Base-by-base conservation (phyloP, 176 grass and related monocot genomes). In the Elymus sibiricus region DNA sequence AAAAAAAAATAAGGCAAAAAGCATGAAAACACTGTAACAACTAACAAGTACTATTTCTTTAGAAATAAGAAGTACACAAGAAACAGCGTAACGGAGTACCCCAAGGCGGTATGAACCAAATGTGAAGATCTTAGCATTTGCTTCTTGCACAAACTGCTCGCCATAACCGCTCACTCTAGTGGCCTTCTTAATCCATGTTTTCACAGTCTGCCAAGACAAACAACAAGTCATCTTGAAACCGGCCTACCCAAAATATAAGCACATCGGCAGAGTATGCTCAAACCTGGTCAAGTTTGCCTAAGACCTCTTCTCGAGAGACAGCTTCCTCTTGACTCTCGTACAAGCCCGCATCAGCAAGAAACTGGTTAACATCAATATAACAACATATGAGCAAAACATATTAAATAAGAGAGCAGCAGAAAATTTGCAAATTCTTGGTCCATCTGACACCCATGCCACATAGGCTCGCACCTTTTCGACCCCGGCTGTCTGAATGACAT, bases 41-140 rank as follows among this genome's bases (percentile, higher is more conserved):
- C 58, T 70, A n/a, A 70, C 34, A 6, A 64, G 53, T 32, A 29
- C 29, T 29, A 56, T 56, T 88, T 61, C 39, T 34, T 61, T 62
- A 68, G 38, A 61, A 47, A 74, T 24, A 44, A 13, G 74, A 46
- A 62, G 27, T 64, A 70, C 7, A 17, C 14, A 25, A 43, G 37
- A 86, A 83, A 38, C 5, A 62, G 27, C 31, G 61, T 72, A 39
- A 21, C 27, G 35, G 47, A 95, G 58, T 92, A 98, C 96, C 89
- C 96, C 93, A 72, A 98, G 92, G 43, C 93, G 91, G 47, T 98
- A 98, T 91, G 96, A 98, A 81, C 96, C 96, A 77, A 98, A 98
- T 25, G 96, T 98, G 80, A 98, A 98, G 83, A 95, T 98, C 79
- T 95, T 98, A 4, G 93, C 93, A 66, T 95, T 95, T 63, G 93